phyloP scores from a whole-genome alignment of 2,329 filamentous ascomycete genomes.

The Oidium heveae region DNA sequence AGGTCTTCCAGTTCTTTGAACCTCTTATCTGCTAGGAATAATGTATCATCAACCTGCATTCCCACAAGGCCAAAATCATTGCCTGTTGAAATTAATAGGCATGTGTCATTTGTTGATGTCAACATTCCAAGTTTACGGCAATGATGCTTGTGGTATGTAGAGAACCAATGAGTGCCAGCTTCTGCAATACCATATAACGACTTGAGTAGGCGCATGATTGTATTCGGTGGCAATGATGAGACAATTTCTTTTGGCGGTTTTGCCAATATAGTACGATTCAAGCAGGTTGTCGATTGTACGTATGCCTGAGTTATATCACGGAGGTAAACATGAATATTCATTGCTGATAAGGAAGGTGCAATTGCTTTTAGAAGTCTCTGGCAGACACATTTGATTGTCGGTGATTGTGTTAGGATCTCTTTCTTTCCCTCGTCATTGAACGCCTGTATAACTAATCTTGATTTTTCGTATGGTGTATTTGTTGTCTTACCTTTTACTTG shows the following conservation, averaged over 20 bases:
- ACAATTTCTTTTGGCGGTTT: not conserved
- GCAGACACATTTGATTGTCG: slow-evolving; percentile 1
- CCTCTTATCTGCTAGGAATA: not conserved
- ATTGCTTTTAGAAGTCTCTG: slow-evolving; percentile 1
- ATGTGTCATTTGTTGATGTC: slow-evolving; percentile 1
- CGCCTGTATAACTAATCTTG: slow-evolving; percentile 1
- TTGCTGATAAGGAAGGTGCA: not conserved
- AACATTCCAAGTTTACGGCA: not conserved
- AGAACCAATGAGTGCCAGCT: slow-evolving; percentile 1
- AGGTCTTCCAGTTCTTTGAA: not conserved
- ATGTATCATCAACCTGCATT: slow-evolving; percentile 1
- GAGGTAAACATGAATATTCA: not conserved
- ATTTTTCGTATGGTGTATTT: not conserved
- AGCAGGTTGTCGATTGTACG: not conserved
- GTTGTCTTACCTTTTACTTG: not conserved
- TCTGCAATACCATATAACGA: too few relatives aligned
- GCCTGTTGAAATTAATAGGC: not conserved
- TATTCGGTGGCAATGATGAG: not conserved
- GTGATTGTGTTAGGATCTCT: slow-evolving; percentile 2
- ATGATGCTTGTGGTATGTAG: slow-evolving; percentile 1
- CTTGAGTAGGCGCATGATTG: not conserved
- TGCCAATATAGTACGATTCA: not conserved
- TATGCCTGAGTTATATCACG: slow-evolving; percentile 1
- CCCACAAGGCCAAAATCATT: not conserved
- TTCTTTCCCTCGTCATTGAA: slow-evolving; percentile 3